Evolutionary conservation across 2,329 filamentous ascomycete genomes (phyloP), one percentile per base, ranked within the genome.

Genomic region (Exophiala phaeomuriformis): DNA sequence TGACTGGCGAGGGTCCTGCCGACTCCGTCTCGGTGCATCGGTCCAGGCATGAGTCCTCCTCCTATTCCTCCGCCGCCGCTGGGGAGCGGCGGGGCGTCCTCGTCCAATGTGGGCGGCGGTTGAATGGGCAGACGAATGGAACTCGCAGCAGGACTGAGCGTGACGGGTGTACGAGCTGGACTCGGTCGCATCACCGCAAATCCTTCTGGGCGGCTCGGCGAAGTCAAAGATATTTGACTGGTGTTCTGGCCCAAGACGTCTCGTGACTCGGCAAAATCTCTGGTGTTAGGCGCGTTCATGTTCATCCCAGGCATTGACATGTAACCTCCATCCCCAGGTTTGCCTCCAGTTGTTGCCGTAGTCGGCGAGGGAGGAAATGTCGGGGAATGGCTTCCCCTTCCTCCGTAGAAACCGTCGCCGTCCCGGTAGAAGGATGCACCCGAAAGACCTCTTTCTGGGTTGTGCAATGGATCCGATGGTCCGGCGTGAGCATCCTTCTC

Each of bases 111-210:
- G 56, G 61, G 55, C 2, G 57, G 50, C 46, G 49, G 59, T 44
- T 59, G 61, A 30, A 56, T 61, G 19, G 55, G 65, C 47, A 58
- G 47, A 49, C 45, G 56, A 40, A 58, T 61, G 28, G 47, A 66
- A 67, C 41, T 68, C 61, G 19, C 67, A 63, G 40, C 53, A 28
- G 61, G 60, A 43, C 55, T 58, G 10, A 66, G 69, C 8, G 71
- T 68, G 9, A 72, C 61, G 2, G 73, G 71, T 6, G 73, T 71
- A 39, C 72, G 67, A 4, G 70, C 71, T 3, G 71, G 72, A 5
- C 71, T 71, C 6, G 72, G 70, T 30, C 72, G 68, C 53, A 71
- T 66, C n/a, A 72, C 64, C 30, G 68, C 65, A 47, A 66, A 56
- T 12, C 65, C 65, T 4, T 55, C 66, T 6, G 61, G 57, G 61